Percentiles rank a stretch among this genome's conserved stretches.
Evolutionary conservation across 345 rosid species (phyloP).

Genomic region (Salix exigua): DNA sequence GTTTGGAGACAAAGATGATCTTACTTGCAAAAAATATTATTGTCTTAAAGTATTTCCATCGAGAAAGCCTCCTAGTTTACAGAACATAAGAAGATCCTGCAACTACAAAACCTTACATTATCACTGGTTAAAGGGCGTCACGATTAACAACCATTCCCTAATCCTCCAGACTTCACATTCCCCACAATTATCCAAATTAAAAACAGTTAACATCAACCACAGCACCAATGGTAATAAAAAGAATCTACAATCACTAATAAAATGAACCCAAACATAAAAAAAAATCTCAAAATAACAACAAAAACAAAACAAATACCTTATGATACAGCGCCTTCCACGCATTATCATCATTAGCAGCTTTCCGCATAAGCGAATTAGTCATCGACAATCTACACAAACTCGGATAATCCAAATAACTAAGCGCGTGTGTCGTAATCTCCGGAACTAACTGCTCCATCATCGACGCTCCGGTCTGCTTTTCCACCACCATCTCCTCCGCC

Average conservation of each 20-base stretch:
- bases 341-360: conserved; percentile 96
- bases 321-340: conserved; percentile 98
- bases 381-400: conserved; percentile 91
- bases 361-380: conserved; percentile 98
- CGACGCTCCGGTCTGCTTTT: conserved; percentile 72
- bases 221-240: neutral
- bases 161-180: neutral
- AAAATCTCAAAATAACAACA: neutral
- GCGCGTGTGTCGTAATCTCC: conserved; percentile 96
- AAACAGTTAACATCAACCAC: neutral
- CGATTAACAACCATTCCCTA: neutral
- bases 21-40: neutral
- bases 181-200: neutral
- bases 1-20: neutral
- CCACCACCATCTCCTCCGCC: conserved; percentile 37
- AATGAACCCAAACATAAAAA: neutral
- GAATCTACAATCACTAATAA: neutral
- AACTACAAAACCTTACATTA: neutral
- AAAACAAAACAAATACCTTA: conserved; percentile 45
- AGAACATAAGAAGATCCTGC: neutral
- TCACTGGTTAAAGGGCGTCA: neutral
- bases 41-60: neutral
- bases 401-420: conserved; percentile 93
- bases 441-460: conserved; percentile 99
- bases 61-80: neutral